phyloP scores from a whole-genome alignment of 495 filamentous ascomycete genomes.

The Chaetomium tenue region DNA sequence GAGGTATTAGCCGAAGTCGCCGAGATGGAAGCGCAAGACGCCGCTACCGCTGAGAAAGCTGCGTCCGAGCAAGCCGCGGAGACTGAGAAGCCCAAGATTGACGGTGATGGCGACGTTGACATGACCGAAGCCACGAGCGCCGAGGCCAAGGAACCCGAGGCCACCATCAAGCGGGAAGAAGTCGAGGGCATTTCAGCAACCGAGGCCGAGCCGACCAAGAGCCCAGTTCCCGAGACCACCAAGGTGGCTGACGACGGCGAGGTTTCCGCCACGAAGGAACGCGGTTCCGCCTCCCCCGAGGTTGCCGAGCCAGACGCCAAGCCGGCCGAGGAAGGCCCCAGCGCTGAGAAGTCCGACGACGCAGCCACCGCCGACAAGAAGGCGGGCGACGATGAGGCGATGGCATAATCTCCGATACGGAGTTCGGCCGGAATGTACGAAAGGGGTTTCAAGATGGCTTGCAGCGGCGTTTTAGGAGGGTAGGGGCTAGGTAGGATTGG shows the following conservation, averaged over 20 bases:
- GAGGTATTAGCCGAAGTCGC: slow-evolving; percentile 14
- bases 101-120: slow-evolving; percentile 40
- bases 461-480: slow-evolving; percentile 20
- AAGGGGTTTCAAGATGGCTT: not conserved
- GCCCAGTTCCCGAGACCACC: not conserved
- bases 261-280: not conserved
- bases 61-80: slow-evolving; percentile 14
- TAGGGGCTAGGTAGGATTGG: slow-evolving; percentile 8
- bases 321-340: slow-evolving; percentile 4
- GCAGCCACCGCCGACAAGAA: slow-evolving; percentile 13
- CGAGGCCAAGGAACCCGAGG: slow-evolving; percentile 26
- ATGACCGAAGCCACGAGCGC: slow-evolving; percentile 34
- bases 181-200: slow-evolving; percentile 24
- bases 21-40: slow-evolving; percentile 15
- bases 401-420: slow-evolving; percentile 1
- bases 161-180: slow-evolving; percentile 37
- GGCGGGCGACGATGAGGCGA: slow-evolving; percentile 14
- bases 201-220: slow-evolving; percentile 20
- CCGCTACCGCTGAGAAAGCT: too few relatives aligned
- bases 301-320: slow-evolving; percentile 16
- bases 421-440: not conserved
- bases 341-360: slow-evolving; percentile 16
- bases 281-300: slow-evolving; percentile 4
- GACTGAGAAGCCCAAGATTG: slow-evolving; percentile 23
- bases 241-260: slow-evolving; percentile 14